Percentiles rank a stretch among this genome's conserved stretches.
Evolutionary conservation across 116 monocot species (phyloP).

Genomic region (Zostera marina): DNA sequence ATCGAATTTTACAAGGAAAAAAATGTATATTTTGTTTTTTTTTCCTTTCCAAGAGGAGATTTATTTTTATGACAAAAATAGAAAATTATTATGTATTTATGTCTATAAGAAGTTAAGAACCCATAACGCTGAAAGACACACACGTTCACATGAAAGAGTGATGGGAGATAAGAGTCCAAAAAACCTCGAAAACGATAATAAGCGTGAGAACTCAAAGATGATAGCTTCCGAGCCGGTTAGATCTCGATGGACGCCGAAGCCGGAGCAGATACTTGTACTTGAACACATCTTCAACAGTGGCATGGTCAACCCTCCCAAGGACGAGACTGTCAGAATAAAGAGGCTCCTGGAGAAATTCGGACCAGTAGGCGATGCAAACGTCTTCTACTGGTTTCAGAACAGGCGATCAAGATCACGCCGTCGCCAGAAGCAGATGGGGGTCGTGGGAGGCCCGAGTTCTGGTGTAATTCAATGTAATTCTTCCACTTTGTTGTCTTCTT

Average conservation of each 20-base stretch:
- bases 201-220: slow-evolving; percentile 1
- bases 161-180: too few species aligned
- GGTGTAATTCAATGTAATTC: slow-evolving; percentile 15
- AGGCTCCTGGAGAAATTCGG: slow-evolving; percentile 84
- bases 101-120: too few species aligned
- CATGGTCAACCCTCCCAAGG: slow-evolving; percentile 89
- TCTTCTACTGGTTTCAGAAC: slow-evolving; percentile 99
- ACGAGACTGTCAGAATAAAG: slow-evolving; percentile 77
- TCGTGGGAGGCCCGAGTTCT: neutral
- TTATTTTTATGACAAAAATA: too few species aligned
- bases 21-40: too few species aligned
- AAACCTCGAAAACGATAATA: too few species aligned
- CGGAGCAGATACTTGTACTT: slow-evolving; percentile 90
- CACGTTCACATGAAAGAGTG: too few species aligned
- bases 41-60: too few species aligned
- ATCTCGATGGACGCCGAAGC: slow-evolving; percentile 95
- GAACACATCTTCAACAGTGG: slow-evolving; percentile 98
- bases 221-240: slow-evolving; percentile 48
- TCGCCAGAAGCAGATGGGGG: slow-evolving; percentile 85
- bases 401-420: slow-evolving; percentile 83
- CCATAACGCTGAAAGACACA: too few species aligned
- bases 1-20: too few species aligned
- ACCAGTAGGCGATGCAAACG: slow-evolving; percentile 88
- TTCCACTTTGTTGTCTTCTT: slow-evolving; percentile 10
- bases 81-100: too few species aligned